Base-by-base conservation (phyloP, 805 yeast species). In the Candida silvicultrix region DNA sequence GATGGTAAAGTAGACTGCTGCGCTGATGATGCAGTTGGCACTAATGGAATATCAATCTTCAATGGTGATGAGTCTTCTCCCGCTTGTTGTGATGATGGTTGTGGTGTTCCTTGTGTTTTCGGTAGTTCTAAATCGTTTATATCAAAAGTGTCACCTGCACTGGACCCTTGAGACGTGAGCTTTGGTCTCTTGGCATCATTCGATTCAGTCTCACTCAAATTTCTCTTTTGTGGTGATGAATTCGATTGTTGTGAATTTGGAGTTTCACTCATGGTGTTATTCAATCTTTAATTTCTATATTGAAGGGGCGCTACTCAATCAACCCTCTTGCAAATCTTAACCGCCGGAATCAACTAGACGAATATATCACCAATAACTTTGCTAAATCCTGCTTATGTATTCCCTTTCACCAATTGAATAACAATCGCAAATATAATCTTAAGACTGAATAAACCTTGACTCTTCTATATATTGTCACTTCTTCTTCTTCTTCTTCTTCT, bases 141-240 rank as follows among this genome's bases (percentile, higher is more conserved):
- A 19, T 41, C 38, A 23, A 45, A 31, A 4, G 31, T 2, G 21
- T 31, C 47, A 22, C 35, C 22, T n/a, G 23, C 20, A 5, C 23
- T 10, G 14, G 34, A 31, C 20, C 18, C 5, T 5, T 38, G 44
- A n/a, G 14, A 42, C 44, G 40, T 32, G 47, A n/a, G 47, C 42
- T 40, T 56, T 52, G 37, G 51, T 38, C 45, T 45, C 52, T 41
- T 59, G 52, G 40, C 21, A 23, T 16, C 52, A 35, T 28, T 52
- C 40, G 25, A 44, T 50, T 21, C 46, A 38, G 6, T 44, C 25
- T 22, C 41, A 28, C 48, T 23, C 5, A 10, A 21, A 16, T 45
- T 39, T 38, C 49, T 49, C 42, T 60, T 60, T 16, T 53, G 56
- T 36, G 48, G 46, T 20, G 49, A 41, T 38, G 44, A 25, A 11